Conservation (phyloP, 2,329 filamentous ascomycete genomes). For the Cyphellophora attinorum region DNA sequence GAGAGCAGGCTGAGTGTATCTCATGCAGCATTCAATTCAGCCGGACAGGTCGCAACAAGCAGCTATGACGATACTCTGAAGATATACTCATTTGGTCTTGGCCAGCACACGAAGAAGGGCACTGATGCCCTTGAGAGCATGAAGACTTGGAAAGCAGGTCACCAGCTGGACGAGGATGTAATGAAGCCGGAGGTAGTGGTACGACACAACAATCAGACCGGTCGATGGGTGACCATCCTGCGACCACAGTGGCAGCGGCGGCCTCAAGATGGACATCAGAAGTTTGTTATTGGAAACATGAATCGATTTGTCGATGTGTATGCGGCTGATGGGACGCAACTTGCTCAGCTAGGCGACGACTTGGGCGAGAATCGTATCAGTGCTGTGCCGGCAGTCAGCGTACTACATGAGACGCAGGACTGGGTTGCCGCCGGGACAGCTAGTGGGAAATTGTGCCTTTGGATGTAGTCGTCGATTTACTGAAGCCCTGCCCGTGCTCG, state of each 20-base stretch:
- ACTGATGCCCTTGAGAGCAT: conserved; percentile 38
- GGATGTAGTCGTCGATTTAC: too few species aligned
- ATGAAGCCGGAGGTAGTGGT: conserved; percentile 64
- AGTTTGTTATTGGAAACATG: conserved; percentile 94
- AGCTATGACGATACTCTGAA: conserved; percentile 95
- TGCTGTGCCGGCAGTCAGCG: conserved; percentile 84
- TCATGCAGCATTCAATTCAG: conserved; percentile 80
- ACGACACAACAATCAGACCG: conserved; percentile 90
- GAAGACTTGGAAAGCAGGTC: conserved; percentile 48
- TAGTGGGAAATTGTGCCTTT: conserved; percentile 85
- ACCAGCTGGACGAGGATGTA: conserved; percentile 47
- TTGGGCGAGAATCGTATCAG: conserved; percentile 76
- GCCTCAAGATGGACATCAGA: conserved; percentile 69
- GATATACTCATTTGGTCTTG: conserved; percentile 64
- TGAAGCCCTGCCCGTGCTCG: too few species aligned
- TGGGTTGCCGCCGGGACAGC: conserved; percentile 91
- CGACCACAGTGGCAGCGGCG: conserved; percentile 82
- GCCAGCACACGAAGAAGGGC: conserved; percentile 10
- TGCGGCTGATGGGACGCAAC: conserved; percentile 68
- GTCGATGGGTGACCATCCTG: conserved; percentile 43
- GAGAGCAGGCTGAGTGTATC: conserved; percentile 76
- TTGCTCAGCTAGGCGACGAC: conserved; percentile 79
- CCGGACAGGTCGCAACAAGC: conserved; percentile 78
- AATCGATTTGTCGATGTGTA: conserved; percentile 93
- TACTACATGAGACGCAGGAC: conserved; percentile 76